phyloP scores from a whole-genome alignment of 495 filamentous ascomycete genomes.

The Paragyromitra xinjiangensis region DNA sequence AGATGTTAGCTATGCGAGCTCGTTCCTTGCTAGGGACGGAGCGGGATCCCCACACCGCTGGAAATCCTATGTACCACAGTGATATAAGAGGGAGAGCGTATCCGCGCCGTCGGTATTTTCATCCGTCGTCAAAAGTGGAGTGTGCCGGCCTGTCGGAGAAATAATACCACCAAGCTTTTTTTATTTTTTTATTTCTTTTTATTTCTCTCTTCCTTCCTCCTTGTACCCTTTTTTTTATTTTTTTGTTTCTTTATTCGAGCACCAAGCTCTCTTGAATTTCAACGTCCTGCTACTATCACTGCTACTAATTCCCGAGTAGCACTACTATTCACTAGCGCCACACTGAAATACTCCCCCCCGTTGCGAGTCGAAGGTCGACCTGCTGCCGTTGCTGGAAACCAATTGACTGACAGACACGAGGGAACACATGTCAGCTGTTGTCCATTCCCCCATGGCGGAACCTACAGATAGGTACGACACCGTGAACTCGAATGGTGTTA shows the following conservation, averaged over 20 bases:
- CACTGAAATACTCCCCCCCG: neutral
- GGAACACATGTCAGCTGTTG: constrained; percentile 25
- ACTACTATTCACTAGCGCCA: constrained; percentile 6
- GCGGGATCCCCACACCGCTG: constrained; percentile 52
- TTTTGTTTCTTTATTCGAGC: no score
- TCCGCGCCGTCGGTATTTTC: constrained; percentile 49
- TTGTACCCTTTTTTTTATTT: neutral
- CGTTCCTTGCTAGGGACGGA: constrained; percentile 20
- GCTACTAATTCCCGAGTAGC: constrained; percentile 13
- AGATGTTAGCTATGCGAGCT: constrained; percentile 3
- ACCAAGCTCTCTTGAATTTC: no score
- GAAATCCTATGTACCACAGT: constrained; percentile 45
- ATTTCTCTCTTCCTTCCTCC: neutral
- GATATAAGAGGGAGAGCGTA: constrained; percentile 50
- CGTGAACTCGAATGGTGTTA: constrained; percentile 16
- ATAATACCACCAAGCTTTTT: constrained; percentile 18
- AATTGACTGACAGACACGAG: neutral
- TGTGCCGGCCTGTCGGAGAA: constrained; percentile 45
- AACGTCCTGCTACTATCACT: neutral
- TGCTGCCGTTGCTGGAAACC: neutral
- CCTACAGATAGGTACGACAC: constrained; percentile 24
- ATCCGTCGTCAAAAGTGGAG: constrained; percentile 17
- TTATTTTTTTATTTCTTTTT: neutral
- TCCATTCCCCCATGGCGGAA: constrained; percentile 21
- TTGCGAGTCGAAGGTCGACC: neutral